Percentiles rank a stretch among this genome's conserved stretches.
phyloP scores from a whole-genome alignment of 108 stramenopile species.

The Pseudonitzschia pungens region DNA sequence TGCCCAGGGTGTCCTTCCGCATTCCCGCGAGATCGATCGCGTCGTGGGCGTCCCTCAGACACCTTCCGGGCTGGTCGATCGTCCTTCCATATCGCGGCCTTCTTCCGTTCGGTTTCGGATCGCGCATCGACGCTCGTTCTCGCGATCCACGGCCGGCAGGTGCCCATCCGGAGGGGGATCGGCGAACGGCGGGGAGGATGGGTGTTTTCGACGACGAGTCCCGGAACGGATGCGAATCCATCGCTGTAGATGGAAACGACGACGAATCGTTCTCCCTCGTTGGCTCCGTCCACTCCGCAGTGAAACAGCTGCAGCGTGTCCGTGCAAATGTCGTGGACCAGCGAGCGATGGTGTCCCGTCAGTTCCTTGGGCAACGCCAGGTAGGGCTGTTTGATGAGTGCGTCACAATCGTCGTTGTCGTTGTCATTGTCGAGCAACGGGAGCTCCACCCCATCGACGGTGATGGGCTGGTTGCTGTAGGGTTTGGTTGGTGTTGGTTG shows the following conservation, averaged over 20 bases:
- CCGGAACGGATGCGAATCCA: conserved; percentile 50
- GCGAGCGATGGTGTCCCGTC: conserved; percentile 52
- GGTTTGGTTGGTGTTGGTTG: not conserved
- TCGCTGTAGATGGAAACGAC: conserved; percentile 58
- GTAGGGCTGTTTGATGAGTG: conserved; percentile 52
- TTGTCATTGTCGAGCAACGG: conserved; percentile 33
- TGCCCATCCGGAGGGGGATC: not conserved
- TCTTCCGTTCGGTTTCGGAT: conserved; percentile 34
- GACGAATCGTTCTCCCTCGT: conserved; percentile 39
- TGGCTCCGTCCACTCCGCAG: conserved; percentile 33
- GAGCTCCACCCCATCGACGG: conserved; percentile 45
- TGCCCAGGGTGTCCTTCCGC: conserved; percentile 46
- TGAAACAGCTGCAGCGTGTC: conserved; percentile 53
- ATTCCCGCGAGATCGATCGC: conserved; percentile 45
- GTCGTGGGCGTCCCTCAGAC: conserved; percentile 46
- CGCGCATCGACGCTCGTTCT: conserved; percentile 21
- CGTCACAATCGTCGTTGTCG: no score
- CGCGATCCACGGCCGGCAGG: conserved; percentile 66
- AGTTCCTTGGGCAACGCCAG: conserved; percentile 60
- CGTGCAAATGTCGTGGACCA: conserved; percentile 62
- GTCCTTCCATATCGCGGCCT: conserved; percentile 26
- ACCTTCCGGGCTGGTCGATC: conserved; percentile 49
- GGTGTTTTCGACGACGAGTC: not conserved
- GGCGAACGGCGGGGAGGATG: not conserved
- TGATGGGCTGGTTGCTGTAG: conserved; percentile 3